These are phyloP conservation scores for Hymenoscyphus linearis DNA, from an alignment of 2,329 filamentous ascomycete species.

Conservation along the genomic window DNA sequence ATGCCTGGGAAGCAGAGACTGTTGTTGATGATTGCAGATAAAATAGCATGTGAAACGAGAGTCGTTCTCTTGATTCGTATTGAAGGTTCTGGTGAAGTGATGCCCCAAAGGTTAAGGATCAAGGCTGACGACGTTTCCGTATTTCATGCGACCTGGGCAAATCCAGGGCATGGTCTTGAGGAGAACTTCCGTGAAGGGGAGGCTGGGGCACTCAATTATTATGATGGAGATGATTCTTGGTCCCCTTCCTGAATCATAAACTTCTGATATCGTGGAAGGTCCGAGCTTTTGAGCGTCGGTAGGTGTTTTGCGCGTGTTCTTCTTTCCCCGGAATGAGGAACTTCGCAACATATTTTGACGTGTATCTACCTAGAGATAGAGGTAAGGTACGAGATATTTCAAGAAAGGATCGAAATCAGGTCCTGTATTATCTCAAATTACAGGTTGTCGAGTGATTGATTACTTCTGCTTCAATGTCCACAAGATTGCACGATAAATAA, in stretches of 20 bases:
- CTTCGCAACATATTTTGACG: too few species aligned
- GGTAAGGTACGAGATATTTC: too few species aligned
- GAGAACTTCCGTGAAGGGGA: constrained; percentile 1
- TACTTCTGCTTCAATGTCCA: too few species aligned
- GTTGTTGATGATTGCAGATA: neutral
- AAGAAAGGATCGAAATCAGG: too few species aligned
- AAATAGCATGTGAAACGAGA: constrained; percentile 1
- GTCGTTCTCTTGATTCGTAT: neutral
- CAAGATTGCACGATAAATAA: too few species aligned
- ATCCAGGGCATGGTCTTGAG: neutral
- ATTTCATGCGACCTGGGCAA: neutral
- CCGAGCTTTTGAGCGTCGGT: too few species aligned
- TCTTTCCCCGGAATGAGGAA: too few species aligned
- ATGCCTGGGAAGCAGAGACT: neutral
- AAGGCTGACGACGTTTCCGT: neutral
- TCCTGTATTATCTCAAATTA: too few species aligned
- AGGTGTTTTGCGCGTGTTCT: too few species aligned
- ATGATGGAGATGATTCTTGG: neutral
- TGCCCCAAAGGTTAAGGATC: neutral
- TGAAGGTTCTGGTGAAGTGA: constrained; percentile 3
- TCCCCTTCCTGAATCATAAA: neutral
- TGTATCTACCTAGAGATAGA: too few species aligned
- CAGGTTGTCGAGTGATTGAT: too few species aligned
- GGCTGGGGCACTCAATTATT: neutral
- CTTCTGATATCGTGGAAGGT: too few species aligned